phyloP scores from a whole-genome alignment of 2,329 filamentous ascomycete genomes.

The Cladosporium phlei region DNA sequence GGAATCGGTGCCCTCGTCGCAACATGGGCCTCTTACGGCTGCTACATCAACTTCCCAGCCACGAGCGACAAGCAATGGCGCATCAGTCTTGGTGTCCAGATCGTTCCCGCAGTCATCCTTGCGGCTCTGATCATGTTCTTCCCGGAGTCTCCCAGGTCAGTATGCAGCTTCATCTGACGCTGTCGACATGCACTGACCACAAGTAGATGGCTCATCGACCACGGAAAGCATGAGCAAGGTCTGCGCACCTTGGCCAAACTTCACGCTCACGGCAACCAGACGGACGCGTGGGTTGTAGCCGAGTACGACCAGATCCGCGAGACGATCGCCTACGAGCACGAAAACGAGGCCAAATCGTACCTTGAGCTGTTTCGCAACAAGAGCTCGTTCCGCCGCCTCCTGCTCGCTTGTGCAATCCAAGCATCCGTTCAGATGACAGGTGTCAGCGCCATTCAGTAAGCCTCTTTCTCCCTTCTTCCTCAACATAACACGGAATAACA shows the following conservation, averaged over 20 bases:
- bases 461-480: too few relatives aligned
- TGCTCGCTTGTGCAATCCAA: slow-evolving; percentile 65
- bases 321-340: slow-evolving; percentile 59
- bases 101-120: slow-evolving; percentile 60
- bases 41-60: slow-evolving; percentile 48
- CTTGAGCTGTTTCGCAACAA: slow-evolving; percentile 61
- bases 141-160: slow-evolving; percentile 52
- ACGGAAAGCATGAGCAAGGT: slow-evolving; percentile 60
- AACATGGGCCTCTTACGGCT: slow-evolving; percentile 66
- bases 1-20: slow-evolving; percentile 69
- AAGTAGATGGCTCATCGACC: slow-evolving; percentile 64
- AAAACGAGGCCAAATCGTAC: slow-evolving; percentile 66
- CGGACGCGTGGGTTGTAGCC: slow-evolving; percentile 65
- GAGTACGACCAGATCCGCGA: slow-evolving; percentile 69
- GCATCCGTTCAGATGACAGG: slow-evolving; percentile 73
- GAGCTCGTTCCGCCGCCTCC: slow-evolving; percentile 65
- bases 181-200: slow-evolving; percentile 17
- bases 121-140: slow-evolving; percentile 67
- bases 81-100: slow-evolving; percentile 62
- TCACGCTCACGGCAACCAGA: slow-evolving; percentile 62
- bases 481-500: too few relatives aligned
- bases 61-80: slow-evolving; percentile 55
- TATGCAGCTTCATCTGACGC: too few relatives aligned
- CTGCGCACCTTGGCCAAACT: slow-evolving; percentile 63
- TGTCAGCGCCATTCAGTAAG: slow-evolving; percentile 70